Conservation (phyloP, 208 protist genomes). For the Zelonia costaricensis region DNA sequence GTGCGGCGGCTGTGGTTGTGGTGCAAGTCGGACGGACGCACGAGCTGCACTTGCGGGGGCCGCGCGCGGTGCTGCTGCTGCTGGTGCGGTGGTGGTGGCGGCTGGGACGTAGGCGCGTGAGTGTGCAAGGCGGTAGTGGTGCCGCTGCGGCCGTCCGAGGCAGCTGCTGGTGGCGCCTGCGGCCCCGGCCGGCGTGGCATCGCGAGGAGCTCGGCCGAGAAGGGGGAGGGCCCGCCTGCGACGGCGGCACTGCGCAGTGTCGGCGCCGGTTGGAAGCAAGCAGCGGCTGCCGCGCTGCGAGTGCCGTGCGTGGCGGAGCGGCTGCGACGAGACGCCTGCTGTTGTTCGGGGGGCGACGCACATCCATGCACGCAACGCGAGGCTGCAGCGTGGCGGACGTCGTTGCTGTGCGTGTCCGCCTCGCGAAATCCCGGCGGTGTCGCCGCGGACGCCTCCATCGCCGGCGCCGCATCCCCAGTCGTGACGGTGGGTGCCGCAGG, state of each 20-base stretch:
- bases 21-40: slow-evolving; percentile 9
- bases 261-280: slow-evolving; percentile 11
- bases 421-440: no score
- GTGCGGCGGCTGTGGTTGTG: background rate
- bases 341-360: no score
- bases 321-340: no score
- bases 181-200: slow-evolving; percentile 15
- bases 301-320: slow-evolving; percentile 7
- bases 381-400: no score
- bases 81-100: background rate
- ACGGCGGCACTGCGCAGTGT: slow-evolving; percentile 6
- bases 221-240: slow-evolving; percentile 13
- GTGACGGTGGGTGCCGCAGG: no score
- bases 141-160: background rate
- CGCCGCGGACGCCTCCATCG: no score
- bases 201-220: slow-evolving; percentile 16
- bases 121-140: background rate
- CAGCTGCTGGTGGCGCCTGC: background rate
- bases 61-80: slow-evolving; percentile 4
- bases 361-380: no score
- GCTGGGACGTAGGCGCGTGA: background rate
- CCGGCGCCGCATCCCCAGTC: no score
- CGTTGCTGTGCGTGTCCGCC: no score
- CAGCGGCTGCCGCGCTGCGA: background rate
- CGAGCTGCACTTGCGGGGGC: slow-evolving; percentile 22